Evolutionary conservation across 2,329 filamentous ascomycete species (phyloP), one percentile per base, ranked within the genome.

Genomic region (Aschersonia sp.): DNA sequence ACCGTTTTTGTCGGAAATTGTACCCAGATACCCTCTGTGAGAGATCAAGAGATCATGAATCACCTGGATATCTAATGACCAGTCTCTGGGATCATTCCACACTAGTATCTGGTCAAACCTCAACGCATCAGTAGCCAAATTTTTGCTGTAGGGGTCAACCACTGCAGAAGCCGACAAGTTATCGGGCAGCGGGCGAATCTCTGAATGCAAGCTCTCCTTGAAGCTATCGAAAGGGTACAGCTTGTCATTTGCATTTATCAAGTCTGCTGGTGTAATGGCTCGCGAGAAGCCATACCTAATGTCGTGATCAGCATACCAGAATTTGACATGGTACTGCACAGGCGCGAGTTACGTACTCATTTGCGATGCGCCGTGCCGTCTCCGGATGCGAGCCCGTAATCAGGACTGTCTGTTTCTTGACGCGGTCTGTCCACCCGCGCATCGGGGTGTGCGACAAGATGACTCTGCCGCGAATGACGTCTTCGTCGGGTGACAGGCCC

Each of bases 81-180:
- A 98, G 69, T 98, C 92, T 48, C 92, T 79, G 3, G 92, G 89
- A 64, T 97, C 92, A 62, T 95, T 94, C 74, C 91, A 96, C 5
- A 96, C 84, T 58, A 97, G 84, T 31, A 97, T 79, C 31, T 89
- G 89, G 59, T 94, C 88, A 55, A 98, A 84, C 56, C 87, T 89
- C 45, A 91, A 73, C 7, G 71, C 65, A 7, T 68, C 59, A 0
- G 48, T 58, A 47, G 51, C 66, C 52, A 65, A 69, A 59, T 54
- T 51, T 5, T 51, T 57, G 41, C 62, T 59, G 49, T 64, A 62
- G 5, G 63, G 56, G 7, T 66, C 62, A 5, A 50, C 51, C 9
- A 63, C 53, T 6, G 56, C 55, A 3, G 58, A 53, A 1, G 64
- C 58, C 40, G 56, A 55, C 51, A 65, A 65, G 40, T 60, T 62